Evolutionary conservation across 1,284 basidiomycete species (phyloP), one percentile per base, ranked within the genome.

Genomic region (Tetrapyrgos nigripes): DNA sequence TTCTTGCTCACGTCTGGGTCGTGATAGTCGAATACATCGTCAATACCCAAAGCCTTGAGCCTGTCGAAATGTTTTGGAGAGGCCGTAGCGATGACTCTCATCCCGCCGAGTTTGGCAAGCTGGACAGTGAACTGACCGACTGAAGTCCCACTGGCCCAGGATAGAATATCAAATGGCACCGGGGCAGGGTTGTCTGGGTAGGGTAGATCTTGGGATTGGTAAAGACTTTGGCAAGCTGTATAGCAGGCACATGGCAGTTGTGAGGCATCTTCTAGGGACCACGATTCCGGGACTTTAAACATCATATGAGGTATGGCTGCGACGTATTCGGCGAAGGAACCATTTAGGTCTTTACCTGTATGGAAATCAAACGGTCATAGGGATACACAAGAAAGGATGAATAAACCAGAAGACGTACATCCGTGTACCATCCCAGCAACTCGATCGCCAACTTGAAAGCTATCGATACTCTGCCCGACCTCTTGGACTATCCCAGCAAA

Each of bases 101-200:
- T 69, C 3, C 79, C 79, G 0, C 72, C 58, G 3, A 73, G 57
- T 51, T 73, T 73, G 4, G 79, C 77, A 24, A 81, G 67, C 63
- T 81, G 78, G 19, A 81, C 70, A 2, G 75, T 71, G 47, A 75
- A 76, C 10, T 71, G 69, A 3, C 77, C 77, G 24, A 73, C 71
- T 0, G 73, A 67, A 4, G 75, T 71, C 3, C 74, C 62, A 3
- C 74, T 75, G 5, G 70, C 70, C 72, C 73, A 78, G 11, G 78
- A 65, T 14, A 79, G 67, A 40, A 79, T 60, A 14, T 62, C 40
- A 19, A 58, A 57, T 1, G 62, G 65, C 4, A 47, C 51, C 6
- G 58, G 50, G 8, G 45, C 60, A 1, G 59, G 64, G 4, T 33
- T 13, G 8, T 62, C 47, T 17, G 64, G 70, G 13, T 57, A 74